phyloP scores from a whole-genome alignment of 1,284 basidiomycete species.

The Phellopilus nigrolimitatus region DNA sequence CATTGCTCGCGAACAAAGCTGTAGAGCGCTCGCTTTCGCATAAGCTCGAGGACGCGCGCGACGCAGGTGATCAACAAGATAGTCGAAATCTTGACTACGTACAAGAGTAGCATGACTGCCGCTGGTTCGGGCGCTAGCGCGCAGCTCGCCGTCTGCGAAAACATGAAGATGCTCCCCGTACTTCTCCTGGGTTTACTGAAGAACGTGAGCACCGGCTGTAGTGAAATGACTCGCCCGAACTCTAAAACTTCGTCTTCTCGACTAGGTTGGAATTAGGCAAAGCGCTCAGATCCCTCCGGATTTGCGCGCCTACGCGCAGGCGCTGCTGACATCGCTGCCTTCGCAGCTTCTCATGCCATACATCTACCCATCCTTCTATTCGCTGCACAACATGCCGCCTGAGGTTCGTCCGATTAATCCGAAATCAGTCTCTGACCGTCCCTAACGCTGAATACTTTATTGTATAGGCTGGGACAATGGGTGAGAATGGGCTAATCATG shows the following conservation, averaged over 20 bases:
- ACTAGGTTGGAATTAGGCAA: constrained; percentile 86
- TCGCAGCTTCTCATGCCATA: constrained; percentile 90
- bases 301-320: constrained; percentile 92
- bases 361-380: constrained; percentile 93
- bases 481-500: constrained; percentile 77
- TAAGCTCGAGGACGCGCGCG: constrained; percentile 91
- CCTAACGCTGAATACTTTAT: not conserved
- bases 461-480: constrained; percentile 71
- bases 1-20: constrained; percentile 92
- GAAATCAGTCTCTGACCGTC: not conserved
- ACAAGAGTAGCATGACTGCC: constrained; percentile 96
- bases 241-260: constrained; percentile 2
- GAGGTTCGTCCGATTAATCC: constrained; percentile 51
- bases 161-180: constrained; percentile 91
- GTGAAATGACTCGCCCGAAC: constrained; percentile 4
- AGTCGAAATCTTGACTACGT: constrained; percentile 86
- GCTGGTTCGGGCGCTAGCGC: constrained; percentile 90
- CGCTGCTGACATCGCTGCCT: constrained; percentile 87
- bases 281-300: constrained; percentile 96
- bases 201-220: constrained; percentile 54
- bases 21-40: constrained; percentile 89
- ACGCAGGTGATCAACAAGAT: constrained; percentile 88
- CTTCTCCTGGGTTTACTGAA: constrained; percentile 88
- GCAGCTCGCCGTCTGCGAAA: constrained; percentile 89
- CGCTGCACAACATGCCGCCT: constrained; percentile 93